Conservation (phyloP, 345 rosid genomes). For the Moricandia arvensis region DNA sequence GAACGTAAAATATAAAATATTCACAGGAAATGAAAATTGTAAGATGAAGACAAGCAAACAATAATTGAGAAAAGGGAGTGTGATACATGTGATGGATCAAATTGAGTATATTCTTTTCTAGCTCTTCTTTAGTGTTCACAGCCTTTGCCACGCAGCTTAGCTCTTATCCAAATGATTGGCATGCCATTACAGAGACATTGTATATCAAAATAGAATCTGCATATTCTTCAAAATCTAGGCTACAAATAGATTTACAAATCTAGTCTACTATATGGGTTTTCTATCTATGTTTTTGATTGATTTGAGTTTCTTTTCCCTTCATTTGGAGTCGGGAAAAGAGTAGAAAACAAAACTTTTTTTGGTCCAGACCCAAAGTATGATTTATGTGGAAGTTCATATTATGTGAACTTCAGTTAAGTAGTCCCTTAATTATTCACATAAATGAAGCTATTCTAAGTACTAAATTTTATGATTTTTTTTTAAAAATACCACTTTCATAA, state of each 20-base stretch:
- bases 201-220: neutral
- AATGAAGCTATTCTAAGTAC: neutral
- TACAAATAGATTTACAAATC: neutral
- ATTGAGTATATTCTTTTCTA: slow-evolving; percentile 13
- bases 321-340: neutral
- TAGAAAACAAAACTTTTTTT: neutral
- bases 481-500: no score
- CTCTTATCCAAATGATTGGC: slow-evolving; percentile 21
- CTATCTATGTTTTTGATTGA: neutral
- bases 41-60: neutral
- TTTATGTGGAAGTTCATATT: neutral
- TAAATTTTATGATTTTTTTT: no score
- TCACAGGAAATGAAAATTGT: neutral
- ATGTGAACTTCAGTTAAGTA: neutral
- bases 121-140: slow-evolving; percentile 12
- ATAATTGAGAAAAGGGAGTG: slow-evolving; percentile 5
- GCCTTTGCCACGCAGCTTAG: slow-evolving; percentile 5
- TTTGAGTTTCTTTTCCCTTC: neutral
- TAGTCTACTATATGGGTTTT: neutral
- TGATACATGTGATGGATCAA: slow-evolving; percentile 24
- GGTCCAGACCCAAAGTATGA: neutral
- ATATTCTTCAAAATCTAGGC: neutral
- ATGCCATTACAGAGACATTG: neutral
- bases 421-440: neutral
- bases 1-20: neutral